Evolutionary conservation across 331 rosid genomes (phyloP), one percentile per base, ranked within the genome.

Genomic region (Stylosanthes scabra): DNA sequence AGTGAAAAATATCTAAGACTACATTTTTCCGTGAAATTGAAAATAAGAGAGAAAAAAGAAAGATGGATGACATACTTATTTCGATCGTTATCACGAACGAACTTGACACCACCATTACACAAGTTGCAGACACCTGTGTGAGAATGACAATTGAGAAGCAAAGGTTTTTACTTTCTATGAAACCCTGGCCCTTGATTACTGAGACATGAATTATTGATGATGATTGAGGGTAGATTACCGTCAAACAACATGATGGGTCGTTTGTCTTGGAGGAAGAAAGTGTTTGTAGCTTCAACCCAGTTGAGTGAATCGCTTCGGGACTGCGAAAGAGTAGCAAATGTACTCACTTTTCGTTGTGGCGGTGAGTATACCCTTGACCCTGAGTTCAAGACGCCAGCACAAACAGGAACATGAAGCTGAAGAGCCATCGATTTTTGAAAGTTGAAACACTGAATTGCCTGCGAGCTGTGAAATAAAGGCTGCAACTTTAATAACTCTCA

Each of bases 241-340:
- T 93, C 98, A 51, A 91, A 93, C 29, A 93, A 70, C 98, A 93
- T 93, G 82, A 93, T 91, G 82, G 97, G 97, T 66, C 98, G 84
- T 66, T 78, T 47, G 83, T 93, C 97, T 61, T 81, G 74, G 16
- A 86, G 75, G 79, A 91, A 93, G 86, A 91, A 89, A 75, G 31
- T 59, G 46, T 92, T 89, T 75, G 98, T 93, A 8, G 94, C 88
- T 82, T 89, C 82, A 0, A 78, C 84, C 97, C 93, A 89, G 52
- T 90, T 78, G 49, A 59, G 66, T 9, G 3, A 60, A 55, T 77
- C 83, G 66, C 29, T 78, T 59, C 63, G 74, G 25, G 80, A 63
- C 0, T 87, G 85, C 49, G 98, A 82, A 15, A 83, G 44, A 68
- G 88, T 76, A 15, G 95, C 95, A 55, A 79, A 83, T 40, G 77